Evolutionary conservation across 352 stramenopile genomes (phyloP).

Genomic region (Globisporangium canariense): DNA sequence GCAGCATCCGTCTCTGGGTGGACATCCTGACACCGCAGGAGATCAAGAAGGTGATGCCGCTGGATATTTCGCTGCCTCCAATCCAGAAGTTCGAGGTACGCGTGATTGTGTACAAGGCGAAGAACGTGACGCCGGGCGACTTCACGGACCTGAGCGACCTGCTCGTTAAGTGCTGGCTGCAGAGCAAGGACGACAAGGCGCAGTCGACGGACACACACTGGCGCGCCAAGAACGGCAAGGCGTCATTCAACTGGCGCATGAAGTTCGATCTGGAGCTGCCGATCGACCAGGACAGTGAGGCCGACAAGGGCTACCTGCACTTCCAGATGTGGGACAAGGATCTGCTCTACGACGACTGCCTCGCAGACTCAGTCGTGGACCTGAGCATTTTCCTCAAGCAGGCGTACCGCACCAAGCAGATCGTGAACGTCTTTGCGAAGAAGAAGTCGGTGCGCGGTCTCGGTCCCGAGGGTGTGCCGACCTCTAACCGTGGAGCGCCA

Average conservation of each 20-base stretch:
- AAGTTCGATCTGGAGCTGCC: slow-evolving; percentile 90
- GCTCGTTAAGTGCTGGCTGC: slow-evolving; percentile 89
- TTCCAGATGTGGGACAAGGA: slow-evolving; percentile 83
- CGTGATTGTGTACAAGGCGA: slow-evolving; percentile 90
- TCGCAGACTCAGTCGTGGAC: slow-evolving; percentile 72
- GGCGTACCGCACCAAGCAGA: slow-evolving; percentile 62
- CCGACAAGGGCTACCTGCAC: slow-evolving; percentile 67
- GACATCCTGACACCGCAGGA: slow-evolving; percentile 84
- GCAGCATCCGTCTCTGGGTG: slow-evolving; percentile 79
- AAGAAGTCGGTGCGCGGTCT: slow-evolving; percentile 56
- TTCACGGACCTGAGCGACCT: slow-evolving; percentile 88
- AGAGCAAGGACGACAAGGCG: slow-evolving; percentile 63
- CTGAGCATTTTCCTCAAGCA: slow-evolving; percentile 59
- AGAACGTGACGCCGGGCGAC: slow-evolving; percentile 82
- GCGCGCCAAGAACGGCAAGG: slow-evolving; percentile 92
- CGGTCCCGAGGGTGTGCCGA: slow-evolving; percentile 27
- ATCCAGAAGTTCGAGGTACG: slow-evolving; percentile 85
- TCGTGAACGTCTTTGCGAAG: slow-evolving; percentile 76
- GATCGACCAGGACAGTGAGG: slow-evolving; percentile 59
- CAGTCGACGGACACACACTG: slow-evolving; percentile 90
- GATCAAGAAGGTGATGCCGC: slow-evolving; percentile 58
- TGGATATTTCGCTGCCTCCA: slow-evolving; percentile 83
- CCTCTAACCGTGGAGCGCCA: slow-evolving; percentile 20
- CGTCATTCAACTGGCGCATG: slow-evolving; percentile 94
- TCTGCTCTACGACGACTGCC: slow-evolving; percentile 70